Percentiles rank a stretch among this genome's conserved stretches.
phyloP scores from a whole-genome alignment of 2,329 filamentous ascomycete genomes.

The Acrodontium crateriforme region DNA sequence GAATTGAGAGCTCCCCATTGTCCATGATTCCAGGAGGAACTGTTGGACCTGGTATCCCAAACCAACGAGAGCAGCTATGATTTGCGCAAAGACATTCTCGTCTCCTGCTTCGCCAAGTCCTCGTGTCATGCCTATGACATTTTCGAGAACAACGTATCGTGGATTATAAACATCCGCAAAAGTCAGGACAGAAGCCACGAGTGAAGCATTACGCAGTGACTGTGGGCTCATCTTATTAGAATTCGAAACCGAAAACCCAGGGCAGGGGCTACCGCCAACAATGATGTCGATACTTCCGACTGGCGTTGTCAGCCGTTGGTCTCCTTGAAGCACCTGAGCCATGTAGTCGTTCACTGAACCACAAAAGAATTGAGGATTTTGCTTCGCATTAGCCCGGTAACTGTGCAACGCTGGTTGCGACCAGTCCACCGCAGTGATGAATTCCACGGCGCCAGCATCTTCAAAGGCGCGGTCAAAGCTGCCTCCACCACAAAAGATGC shows the following conservation, averaged over 20 bases:
- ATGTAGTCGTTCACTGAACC: constrained; percentile 63
- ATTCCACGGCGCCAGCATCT: constrained; percentile 51
- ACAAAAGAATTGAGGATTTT: constrained; percentile 36
- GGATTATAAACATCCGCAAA: constrained; percentile 64
- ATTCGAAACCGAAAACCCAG: constrained; percentile 58
- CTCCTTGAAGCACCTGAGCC: constrained; percentile 33
- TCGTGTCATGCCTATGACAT: constrained; percentile 54
- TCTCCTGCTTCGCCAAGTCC: constrained; percentile 18
- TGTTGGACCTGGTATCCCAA: constrained; percentile 64
- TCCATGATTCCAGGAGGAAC: constrained; percentile 55
- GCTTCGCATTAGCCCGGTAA: constrained; percentile 54
- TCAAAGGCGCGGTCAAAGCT: constrained; percentile 66
- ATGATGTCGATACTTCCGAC: constrained; percentile 58
- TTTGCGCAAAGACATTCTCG: constrained; percentile 57
- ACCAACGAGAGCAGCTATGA: constrained; percentile 59
- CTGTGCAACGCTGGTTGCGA: constrained; percentile 52
- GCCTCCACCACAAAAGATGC: constrained; percentile 66
- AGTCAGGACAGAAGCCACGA: constrained; percentile 62
- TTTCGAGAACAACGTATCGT: constrained; percentile 63
- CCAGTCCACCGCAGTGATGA: constrained; percentile 56
- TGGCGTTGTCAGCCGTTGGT: constrained; percentile 38
- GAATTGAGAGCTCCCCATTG: constrained; percentile 50
- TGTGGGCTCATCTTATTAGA: constrained; percentile 37
- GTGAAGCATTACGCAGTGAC: constrained; percentile 57
- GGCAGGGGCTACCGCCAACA: constrained; percentile 62